A percentile compares a stretch with the other conserved stretches of the same genome.
Conservation (phyloP, 441 rosid genomes). For the Hypseocharis bilobata region DNA sequence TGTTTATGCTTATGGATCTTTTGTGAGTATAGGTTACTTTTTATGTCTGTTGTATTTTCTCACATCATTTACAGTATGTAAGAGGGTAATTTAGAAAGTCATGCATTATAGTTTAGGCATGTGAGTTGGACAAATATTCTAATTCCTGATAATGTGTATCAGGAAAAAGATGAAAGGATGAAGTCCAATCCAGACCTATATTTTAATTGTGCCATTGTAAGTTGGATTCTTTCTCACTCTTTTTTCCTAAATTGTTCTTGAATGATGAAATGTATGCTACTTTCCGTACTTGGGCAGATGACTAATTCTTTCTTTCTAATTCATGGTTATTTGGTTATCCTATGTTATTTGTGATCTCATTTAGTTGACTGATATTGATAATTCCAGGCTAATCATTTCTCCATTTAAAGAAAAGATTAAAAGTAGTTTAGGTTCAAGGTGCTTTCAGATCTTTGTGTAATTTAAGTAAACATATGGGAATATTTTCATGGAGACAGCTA, state of each 20-base stretch:
- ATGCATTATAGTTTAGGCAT: slow-evolving; percentile 3
- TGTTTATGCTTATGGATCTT: neutral
- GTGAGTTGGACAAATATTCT: neutral
- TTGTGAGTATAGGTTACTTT: neutral
- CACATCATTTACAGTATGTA: neutral
- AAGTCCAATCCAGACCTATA: slow-evolving; percentile 59
- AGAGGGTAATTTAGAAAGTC: neutral
- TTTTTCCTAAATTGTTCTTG: neutral
- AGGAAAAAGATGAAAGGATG: slow-evolving; percentile 65
- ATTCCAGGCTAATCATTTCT: neutral
- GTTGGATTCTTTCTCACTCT: slow-evolving; percentile 20
- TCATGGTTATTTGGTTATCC: neutral
- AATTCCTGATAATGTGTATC: slow-evolving; percentile 22
- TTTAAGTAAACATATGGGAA: neutral
- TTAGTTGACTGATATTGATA: neutral
- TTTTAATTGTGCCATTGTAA: slow-evolving; percentile 62
- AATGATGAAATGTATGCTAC: neutral
- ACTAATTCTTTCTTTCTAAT: too few species aligned
- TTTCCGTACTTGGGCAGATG: too few species aligned
- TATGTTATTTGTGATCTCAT: neutral
- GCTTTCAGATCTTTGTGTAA: neutral
- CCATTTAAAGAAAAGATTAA: neutral
- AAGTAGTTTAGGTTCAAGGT: neutral
- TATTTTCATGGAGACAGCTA: neutral
- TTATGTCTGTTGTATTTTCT: neutral